Evolutionary conservation across 768 basidiomycete genomes (phyloP).

Genomic region (Serendipita sp.): DNA sequence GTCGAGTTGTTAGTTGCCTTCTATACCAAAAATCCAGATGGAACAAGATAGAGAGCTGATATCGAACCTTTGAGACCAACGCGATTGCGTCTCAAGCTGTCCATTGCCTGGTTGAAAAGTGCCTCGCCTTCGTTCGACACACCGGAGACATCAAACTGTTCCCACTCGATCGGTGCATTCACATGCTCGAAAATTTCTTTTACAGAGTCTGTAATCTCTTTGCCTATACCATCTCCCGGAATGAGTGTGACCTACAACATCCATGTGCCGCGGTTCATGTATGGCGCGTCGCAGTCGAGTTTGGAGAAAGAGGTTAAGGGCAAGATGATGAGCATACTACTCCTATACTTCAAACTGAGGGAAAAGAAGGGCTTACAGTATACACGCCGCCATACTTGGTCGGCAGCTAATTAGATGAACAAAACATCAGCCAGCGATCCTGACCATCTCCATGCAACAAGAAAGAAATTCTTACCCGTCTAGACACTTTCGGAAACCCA

Average conservation of each 20-base stretch:
- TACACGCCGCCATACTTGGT: slow-evolving; percentile 90
- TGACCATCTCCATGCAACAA: not conserved
- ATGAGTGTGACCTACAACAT: slow-evolving; percentile 77
- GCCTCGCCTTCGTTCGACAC: slow-evolving; percentile 88
- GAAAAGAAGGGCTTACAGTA: slow-evolving; percentile 38
- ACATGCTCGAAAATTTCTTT: slow-evolving; percentile 97
- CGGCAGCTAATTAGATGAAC: slow-evolving; percentile 33
- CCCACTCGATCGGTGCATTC: slow-evolving; percentile 98
- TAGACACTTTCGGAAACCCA: slow-evolving; percentile 58
- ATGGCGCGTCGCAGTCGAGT: not conserved
- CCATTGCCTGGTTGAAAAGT: slow-evolving; percentile 95
- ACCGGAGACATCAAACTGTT: slow-evolving; percentile 95
- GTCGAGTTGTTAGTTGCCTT: not conserved
- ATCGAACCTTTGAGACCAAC: slow-evolving; percentile 89
- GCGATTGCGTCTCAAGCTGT: slow-evolving; percentile 90
- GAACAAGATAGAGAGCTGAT: slow-evolving; percentile 5
- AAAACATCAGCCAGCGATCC: not conserved
- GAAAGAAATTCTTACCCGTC: slow-evolving; percentile 35
- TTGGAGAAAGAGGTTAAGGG: not conserved
- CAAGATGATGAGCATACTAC: not conserved
- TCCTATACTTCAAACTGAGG: slow-evolving; percentile 9
- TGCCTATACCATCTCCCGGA: slow-evolving; percentile 94
- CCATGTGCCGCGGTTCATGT: not conserved
- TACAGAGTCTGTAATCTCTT: slow-evolving; percentile 93
- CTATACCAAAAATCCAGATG: not conserved